These are phyloP conservation scores for Adansonia digitata DNA, from an alignment of 345 rosid species.

Conservation along the genomic window DNA sequence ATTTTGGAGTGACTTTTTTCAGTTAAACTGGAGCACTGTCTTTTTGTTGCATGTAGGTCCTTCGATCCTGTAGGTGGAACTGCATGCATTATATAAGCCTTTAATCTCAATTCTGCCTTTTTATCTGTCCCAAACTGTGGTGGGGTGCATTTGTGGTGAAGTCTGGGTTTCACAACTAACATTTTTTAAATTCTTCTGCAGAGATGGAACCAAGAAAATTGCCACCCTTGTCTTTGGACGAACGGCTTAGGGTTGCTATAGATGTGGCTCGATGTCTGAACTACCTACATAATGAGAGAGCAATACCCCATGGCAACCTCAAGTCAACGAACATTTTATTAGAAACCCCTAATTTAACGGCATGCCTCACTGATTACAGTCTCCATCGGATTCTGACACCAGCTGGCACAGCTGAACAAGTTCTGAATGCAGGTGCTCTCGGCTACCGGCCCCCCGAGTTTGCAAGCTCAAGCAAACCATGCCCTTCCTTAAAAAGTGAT, in stretches of 20 bases:
- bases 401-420: conserved; percentile 83
- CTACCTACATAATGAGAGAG: conserved; percentile 72
- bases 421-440: conserved; percentile 77
- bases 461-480: conserved; percentile 71
- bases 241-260: conserved; percentile 52
- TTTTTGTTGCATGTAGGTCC: neutral
- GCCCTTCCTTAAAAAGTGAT: conserved; percentile 84
- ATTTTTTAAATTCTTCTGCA: conserved; percentile 28
- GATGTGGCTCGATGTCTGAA: conserved; percentile 68
- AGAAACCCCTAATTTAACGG: conserved; percentile 44
- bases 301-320: conserved; percentile 93
- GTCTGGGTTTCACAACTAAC: neutral
- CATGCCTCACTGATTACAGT: conserved; percentile 72
- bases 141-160: neutral
- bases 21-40: neutral
- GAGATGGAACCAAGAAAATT: conserved; percentile 45
- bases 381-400: conserved; percentile 77
- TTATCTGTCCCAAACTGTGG: neutral
- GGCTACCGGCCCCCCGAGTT: conserved; percentile 93
- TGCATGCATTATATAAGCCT: neutral
- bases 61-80: neutral
- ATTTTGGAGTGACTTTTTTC: neutral
- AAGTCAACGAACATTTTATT: conserved; percentile 78
- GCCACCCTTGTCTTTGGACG: conserved; percentile 50
- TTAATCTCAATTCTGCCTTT: neutral